Conservation (phyloP, 805 yeast species). For the Starmerella powellii region DNA sequence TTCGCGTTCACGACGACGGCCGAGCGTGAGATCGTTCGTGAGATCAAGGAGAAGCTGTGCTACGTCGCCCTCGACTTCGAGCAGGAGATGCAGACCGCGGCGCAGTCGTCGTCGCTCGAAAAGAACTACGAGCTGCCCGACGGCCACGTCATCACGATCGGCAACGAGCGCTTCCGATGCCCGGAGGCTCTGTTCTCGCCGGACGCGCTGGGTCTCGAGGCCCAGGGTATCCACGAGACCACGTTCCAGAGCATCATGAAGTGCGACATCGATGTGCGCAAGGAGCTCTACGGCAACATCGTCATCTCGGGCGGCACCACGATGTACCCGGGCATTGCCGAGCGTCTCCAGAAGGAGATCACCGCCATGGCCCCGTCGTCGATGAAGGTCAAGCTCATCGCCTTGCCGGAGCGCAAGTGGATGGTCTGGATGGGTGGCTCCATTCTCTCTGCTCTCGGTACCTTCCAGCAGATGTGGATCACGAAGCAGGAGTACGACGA, state of each 20-base stretch:
- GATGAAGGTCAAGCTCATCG: conserved; percentile 98
- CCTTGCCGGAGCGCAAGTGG: conserved; percentile 99
- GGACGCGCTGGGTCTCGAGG: conserved; percentile 76
- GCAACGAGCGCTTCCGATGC: conserved; percentile 99
- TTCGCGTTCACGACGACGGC: conserved; percentile 97
- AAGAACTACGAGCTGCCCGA: conserved; percentile 99
- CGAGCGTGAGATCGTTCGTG: conserved; percentile 91
- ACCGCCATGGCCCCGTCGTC: conserved; percentile 99
- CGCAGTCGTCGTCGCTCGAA: conserved; percentile 96
- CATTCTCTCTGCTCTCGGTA: conserved; percentile 92
- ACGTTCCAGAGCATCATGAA: conserved; percentile 89
- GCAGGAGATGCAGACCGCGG: conserved; percentile 98
- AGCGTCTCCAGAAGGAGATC: conserved; percentile 99
- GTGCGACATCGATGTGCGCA: conserved; percentile 98
- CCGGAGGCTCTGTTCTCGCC: conserved; percentile 99
- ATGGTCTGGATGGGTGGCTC: conserved; percentile 99
- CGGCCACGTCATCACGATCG: conserved; percentile 98
- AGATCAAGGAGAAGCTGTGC: conserved; percentile 96
- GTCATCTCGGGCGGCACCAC: conserved; percentile 99
- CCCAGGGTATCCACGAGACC: conserved; percentile 99
- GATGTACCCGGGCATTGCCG: conserved; percentile 99
- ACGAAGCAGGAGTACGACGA: conserved; percentile 99
- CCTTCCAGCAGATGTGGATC: conserved; percentile 99
- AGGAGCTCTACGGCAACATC: conserved; percentile 97
- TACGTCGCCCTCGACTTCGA: conserved; percentile 98